phyloP scores from a whole-genome alignment of 2,329 filamentous ascomycete genomes.

The Aspergillus calidoustus region DNA sequence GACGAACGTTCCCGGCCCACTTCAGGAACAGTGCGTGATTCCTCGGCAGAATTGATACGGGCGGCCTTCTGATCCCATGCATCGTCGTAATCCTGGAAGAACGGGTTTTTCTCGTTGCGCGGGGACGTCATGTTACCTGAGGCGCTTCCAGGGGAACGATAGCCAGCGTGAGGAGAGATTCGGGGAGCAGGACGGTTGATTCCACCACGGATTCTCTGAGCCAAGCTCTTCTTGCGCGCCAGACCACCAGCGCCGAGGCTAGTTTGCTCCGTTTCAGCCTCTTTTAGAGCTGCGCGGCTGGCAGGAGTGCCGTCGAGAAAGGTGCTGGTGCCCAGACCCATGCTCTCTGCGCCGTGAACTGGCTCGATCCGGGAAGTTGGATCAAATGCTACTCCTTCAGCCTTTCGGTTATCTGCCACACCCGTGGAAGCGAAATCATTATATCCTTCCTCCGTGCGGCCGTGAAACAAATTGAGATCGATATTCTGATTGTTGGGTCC shows the following conservation, averaged over 20 bases:
- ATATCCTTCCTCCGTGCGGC: constrained; percentile 83
- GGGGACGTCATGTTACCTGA: constrained; percentile 40
- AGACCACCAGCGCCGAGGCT: constrained; percentile 59
- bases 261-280: constrained; percentile 64
- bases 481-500: constrained; percentile 82
- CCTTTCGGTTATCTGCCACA: constrained; percentile 35
- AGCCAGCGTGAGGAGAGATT: constrained; percentile 58
- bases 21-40: constrained; percentile 36
- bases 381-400: constrained; percentile 61
- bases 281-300: constrained; percentile 76
- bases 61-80: constrained; percentile 69
- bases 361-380: constrained; percentile 69
- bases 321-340: constrained; percentile 89
- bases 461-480: constrained; percentile 87
- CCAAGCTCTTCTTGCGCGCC: constrained; percentile 90
- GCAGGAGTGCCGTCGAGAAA: constrained; percentile 95
- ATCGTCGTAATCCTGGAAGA: constrained; percentile 78
- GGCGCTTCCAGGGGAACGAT: constrained; percentile 24
- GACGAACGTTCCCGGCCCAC: constrained; percentile 52
- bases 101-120: constrained; percentile 69
- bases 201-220: constrained; percentile 86
- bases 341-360: constrained; percentile 80
- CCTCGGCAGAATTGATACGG: constrained; percentile 59
- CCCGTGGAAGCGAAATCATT: constrained; percentile 70
- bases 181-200: constrained; percentile 68